Base-by-base conservation (phyloP, 331 rosid species). In the Malus hybrid region DNA sequence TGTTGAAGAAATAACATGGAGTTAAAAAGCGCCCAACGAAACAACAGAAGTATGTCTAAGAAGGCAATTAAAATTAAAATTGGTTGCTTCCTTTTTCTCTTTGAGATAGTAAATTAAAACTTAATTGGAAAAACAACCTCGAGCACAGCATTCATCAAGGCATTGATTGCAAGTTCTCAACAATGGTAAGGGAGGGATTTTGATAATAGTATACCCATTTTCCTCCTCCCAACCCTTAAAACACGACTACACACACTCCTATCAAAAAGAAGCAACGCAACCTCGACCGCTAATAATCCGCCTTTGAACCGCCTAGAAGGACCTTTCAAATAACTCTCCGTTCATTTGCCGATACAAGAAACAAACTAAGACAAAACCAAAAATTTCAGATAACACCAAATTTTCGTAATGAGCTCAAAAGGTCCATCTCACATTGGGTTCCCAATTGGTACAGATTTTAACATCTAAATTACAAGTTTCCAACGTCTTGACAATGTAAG, bases 1-100 rank as follows among this genome's bases (percentile, higher is more conserved):
- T 91, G 97, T 22, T 82, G 73, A 48, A 52, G 63, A 16, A 75
- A 74, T 48, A 11, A 36, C 34, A 66, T 60, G 39, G 28, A 66
- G 22, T 44, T 73, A 66, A 57, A 73, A 15, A 48, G 19, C 6
- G 61, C 69, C 34, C 10, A 13, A 26, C 11, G 26, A 20, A 71
- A n/a, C 57, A 61, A 32, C 63, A 24, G 55, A 71, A 32, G 52
- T 6, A 15, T 56, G 6, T 68, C 34, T 29, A 70, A 50, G 15
- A 70, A 20, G 44, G 44, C 30, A 15, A 24, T 52, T 18, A 70
- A 29, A 52, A 28, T 28, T 28, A 2, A 28, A 28, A 1, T 28
- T 10, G 11, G 29, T 30, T 56, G 46, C 44, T 50, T 9, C 33
- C 1, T 15, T 6, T 55, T 55, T 24, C 61, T 69, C 12, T 0